These are phyloP conservation scores for Ustilago nuda DNA, from an alignment of 1,284 basidiomycete species.

Conservation along the genomic window DNA sequence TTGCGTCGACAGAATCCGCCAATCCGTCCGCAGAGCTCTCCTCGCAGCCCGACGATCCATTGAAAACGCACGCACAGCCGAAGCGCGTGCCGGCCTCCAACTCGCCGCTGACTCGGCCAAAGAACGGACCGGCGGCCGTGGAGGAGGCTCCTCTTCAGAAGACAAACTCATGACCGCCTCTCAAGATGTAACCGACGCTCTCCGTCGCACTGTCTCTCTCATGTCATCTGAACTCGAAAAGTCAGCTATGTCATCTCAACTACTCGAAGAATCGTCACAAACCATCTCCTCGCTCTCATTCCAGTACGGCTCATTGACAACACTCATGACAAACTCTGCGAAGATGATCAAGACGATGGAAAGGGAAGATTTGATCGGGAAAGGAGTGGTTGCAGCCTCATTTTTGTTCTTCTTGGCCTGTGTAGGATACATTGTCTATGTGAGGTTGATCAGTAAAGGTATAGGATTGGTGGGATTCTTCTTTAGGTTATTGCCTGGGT, in stretches of 20 bases:
- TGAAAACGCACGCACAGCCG: constrained; percentile 26
- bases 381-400: constrained; percentile 50
- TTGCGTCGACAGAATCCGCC: constrained; percentile 17
- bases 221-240: constrained; percentile 67
- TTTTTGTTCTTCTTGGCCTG: constrained; percentile 63
- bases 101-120: constrained; percentile 51
- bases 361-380: constrained; percentile 62
- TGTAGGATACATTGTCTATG: constrained; percentile 65
- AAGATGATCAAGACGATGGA: constrained; percentile 67
- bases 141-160: constrained; percentile 40
- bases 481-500: constrained; percentile 39
- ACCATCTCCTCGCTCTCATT: constrained; percentile 54
- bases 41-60: constrained; percentile 37
- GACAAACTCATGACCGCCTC: constrained; percentile 64
- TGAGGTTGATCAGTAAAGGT: constrained; percentile 59
- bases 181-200: constrained; percentile 61
- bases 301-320: constrained; percentile 62
- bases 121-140: constrained; percentile 38
- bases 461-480: constrained; percentile 55
- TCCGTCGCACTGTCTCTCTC: constrained; percentile 62
- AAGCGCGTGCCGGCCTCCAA: constrained; percentile 31
- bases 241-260: constrained; percentile 63
- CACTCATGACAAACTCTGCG: constrained; percentile 60
- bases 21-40: constrained; percentile 30
- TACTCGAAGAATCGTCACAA: constrained; percentile 65